A percentile compares a stretch with the other conserved stretches of the same genome.
Conservation (phyloP, 1,284 basidiomycete species). For the Trichosporon sp. region DNA sequence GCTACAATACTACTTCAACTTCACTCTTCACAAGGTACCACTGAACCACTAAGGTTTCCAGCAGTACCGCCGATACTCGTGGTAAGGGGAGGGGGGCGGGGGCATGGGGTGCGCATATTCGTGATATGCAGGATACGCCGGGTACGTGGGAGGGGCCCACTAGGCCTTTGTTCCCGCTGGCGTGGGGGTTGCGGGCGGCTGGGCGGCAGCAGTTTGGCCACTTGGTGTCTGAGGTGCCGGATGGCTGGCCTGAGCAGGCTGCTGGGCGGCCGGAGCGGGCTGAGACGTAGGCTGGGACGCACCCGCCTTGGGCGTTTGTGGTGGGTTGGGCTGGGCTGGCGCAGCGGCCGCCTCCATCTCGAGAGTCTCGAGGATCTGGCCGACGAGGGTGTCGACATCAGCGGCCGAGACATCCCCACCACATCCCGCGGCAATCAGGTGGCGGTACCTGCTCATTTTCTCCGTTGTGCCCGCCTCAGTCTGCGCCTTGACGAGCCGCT, state of each 20-base stretch:
- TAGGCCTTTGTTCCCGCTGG: neutral
- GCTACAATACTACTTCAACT: conserved; percentile 3
- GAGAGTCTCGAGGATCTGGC: conserved; percentile 62
- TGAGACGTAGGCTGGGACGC: neutral
- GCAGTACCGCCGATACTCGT: neutral
- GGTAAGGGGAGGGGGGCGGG: too few relatives aligned
- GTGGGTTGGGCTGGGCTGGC: neutral
- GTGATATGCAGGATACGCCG: too few relatives aligned
- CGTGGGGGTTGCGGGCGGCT: neutral
- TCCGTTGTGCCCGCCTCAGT: conserved; percentile 81
- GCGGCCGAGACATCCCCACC: conserved; percentile 74
- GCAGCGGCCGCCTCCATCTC: conserved; percentile 34
- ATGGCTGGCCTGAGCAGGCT: neutral
- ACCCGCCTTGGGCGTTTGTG: neutral
- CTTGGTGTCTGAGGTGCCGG: neutral
- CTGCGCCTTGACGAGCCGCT: conserved; percentile 74
- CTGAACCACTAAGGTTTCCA: neutral
- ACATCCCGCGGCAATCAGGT: conserved; percentile 81
- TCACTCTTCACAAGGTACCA: neutral
- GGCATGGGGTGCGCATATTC: too few relatives aligned
- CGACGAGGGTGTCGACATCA: conserved; percentile 81
- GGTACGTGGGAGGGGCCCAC: neutral
- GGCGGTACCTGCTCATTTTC: conserved; percentile 81
- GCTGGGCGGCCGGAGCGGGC: neutral
- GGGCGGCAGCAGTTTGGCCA: neutral